Conservation (phyloP, 140 eudicot species). For the Erigeron philadelphicus region DNA sequence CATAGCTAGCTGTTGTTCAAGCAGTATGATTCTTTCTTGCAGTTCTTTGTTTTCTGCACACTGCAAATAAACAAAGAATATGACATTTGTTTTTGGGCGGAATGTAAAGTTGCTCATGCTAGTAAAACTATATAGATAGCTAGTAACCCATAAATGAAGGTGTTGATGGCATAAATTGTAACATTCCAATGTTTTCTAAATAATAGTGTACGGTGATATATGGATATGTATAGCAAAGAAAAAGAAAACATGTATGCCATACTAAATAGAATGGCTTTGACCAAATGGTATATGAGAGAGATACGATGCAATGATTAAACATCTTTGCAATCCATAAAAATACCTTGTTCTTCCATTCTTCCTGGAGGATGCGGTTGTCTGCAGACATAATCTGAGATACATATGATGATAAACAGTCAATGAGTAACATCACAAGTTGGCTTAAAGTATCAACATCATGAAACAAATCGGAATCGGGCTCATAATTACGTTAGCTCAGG, state of each 20-base stretch:
- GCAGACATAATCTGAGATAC: slow-evolving; percentile 63
- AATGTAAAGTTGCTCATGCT: slow-evolving; percentile 10
- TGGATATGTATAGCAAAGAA: background rate
- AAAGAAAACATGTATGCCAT: slow-evolving; percentile 3
- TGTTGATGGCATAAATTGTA: slow-evolving; percentile 15
- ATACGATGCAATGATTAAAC: slow-evolving; percentile 3
- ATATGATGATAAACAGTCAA: slow-evolving; percentile 10
- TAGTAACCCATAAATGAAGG: background rate
- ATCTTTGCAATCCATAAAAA: background rate
- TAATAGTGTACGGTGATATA: background rate
- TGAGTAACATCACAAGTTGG: slow-evolving; percentile 11
- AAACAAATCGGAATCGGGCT: background rate
- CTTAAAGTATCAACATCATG: slow-evolving; percentile 21
- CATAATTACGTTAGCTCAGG: background rate
- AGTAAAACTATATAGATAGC: slow-evolving; percentile 14
- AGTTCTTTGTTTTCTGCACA: slow-evolving; percentile 72
- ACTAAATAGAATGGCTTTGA: background rate
- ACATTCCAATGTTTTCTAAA: background rate
- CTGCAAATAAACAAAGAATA: slow-evolving; percentile 32
- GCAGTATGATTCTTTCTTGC: slow-evolving; percentile 60
- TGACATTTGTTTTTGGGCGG: background rate
- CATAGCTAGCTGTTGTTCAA: slow-evolving; percentile 70
- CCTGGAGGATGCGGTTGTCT: slow-evolving; percentile 85
- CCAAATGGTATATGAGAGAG: slow-evolving; percentile 18
- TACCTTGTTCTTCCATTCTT: slow-evolving; percentile 82